Evolutionary conservation across 495 filamentous ascomycete species (phyloP).

Genomic region (Neurospora hispaniola): DNA sequence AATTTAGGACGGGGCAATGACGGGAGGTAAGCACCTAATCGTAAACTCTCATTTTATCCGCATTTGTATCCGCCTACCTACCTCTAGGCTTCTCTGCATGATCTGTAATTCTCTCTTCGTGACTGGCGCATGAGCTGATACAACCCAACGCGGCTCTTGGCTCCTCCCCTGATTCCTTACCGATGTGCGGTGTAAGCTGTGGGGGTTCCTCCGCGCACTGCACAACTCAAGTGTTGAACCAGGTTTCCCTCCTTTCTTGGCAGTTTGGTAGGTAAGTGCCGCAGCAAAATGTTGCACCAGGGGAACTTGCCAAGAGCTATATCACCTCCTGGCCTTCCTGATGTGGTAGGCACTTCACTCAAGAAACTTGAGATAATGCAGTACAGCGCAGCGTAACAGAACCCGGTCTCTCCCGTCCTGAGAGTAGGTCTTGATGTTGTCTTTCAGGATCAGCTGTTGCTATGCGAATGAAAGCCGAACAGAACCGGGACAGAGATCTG

Average conservation of each 20-base stretch:
- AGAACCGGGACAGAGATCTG: not conserved
- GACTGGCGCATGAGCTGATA: not conserved
- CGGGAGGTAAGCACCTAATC: not conserved
- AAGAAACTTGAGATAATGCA: not conserved
- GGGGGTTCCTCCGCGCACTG: not conserved
- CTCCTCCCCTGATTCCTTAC: not conserved
- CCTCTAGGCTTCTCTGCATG: not conserved
- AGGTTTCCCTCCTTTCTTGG: not conserved
- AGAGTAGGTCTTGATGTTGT: not conserved
- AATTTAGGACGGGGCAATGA: not conserved
- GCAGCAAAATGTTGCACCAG: not conserved
- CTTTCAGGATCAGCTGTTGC: not conserved
- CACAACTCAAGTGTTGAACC: not conserved
- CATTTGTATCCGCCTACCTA: not conserved
- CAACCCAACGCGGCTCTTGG: not conserved
- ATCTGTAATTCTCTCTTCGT: not conserved
- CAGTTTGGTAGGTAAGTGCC: not conserved
- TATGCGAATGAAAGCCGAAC: not conserved
- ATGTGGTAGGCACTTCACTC: not conserved
- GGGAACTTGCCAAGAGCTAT: not conserved
- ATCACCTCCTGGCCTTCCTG: not conserved
- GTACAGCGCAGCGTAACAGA: not conserved
- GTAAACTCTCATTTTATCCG: not conserved
- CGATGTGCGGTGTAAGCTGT: not conserved
- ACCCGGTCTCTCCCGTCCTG: not conserved